These are phyloP conservation scores for Tarenaya hassleriana DNA, from an alignment of 345 rosid species.

Conservation along the genomic window DNA sequence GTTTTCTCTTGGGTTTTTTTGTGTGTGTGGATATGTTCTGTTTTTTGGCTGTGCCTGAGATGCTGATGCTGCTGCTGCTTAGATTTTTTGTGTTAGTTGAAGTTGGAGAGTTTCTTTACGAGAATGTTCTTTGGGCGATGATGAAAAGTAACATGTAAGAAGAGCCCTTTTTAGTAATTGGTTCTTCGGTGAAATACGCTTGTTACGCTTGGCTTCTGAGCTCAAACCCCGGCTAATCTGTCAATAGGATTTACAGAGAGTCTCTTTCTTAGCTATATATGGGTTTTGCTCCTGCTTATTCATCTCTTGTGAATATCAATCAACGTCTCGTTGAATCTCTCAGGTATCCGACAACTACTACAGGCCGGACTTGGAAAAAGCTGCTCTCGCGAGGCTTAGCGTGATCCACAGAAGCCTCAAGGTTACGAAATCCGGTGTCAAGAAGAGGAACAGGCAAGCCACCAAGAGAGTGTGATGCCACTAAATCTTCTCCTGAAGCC, in stretches of 20 bases:
- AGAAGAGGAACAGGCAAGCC: slow-evolving; percentile 86
- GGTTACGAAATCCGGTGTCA: slow-evolving; percentile 81
- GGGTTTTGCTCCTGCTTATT: too few relatives aligned
- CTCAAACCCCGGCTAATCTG: too few relatives aligned
- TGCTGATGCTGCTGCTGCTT: background rate
- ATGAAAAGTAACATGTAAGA: slow-evolving; percentile 6
- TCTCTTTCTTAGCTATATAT: background rate
- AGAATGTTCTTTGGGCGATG: too few relatives aligned
- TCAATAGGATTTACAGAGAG: too few relatives aligned
- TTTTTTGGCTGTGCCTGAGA: background rate
- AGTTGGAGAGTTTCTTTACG: background rate
- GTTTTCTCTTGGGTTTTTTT: background rate
- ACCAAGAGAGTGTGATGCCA: slow-evolving; percentile 22
- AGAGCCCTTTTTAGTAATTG: background rate
- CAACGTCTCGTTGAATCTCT: background rate
- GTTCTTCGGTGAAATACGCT: slow-evolving; percentile 38
- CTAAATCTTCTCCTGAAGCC: background rate
- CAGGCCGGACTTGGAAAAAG: slow-evolving; percentile 83
- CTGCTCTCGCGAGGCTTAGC: slow-evolving; percentile 86
- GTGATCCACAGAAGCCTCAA: slow-evolving; percentile 70
- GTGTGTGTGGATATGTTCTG: background rate
- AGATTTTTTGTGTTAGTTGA: background rate
- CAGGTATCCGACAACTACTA: slow-evolving; percentile 82
- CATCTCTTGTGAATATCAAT: background rate
- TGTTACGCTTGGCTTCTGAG: slow-evolving; percentile 63